Percentiles rank a stretch among this genome's conserved stretches.
These are phyloP conservation scores for Elsinoe arachidis DNA, from an alignment of 2,329 filamentous ascomycete genomes.

Conservation along the genomic window DNA sequence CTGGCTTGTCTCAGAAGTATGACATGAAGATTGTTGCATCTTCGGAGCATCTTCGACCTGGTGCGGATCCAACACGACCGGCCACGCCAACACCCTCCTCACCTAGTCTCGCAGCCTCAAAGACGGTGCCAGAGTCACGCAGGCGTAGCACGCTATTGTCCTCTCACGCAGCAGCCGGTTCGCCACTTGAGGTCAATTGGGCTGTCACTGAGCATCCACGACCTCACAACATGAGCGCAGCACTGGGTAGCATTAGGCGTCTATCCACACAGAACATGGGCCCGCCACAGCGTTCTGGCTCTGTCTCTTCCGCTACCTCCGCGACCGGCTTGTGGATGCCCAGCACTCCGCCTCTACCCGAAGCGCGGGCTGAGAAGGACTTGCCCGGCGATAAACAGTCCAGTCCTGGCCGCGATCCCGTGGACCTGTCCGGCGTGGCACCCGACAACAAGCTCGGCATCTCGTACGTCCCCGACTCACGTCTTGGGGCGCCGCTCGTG, in stretches of 20 bases:
- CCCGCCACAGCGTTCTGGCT: conserved; percentile 16
- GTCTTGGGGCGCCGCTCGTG: background rate
- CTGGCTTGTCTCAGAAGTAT: conserved; percentile 50
- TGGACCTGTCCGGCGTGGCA: background rate
- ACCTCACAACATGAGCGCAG: conserved; percentile 26
- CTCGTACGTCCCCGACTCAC: conserved; percentile 4
- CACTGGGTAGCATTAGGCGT: conserved; percentile 33
- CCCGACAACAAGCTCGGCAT: conserved; percentile 10
- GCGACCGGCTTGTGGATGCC: conserved; percentile 34
- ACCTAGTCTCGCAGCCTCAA: conserved; percentile 23
- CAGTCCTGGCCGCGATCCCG: conserved; percentile 13
- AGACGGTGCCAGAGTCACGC: conserved; percentile 23
- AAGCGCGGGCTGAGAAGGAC: background rate
- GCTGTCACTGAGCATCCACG: conserved; percentile 23
- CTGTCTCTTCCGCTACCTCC: conserved; percentile 20
- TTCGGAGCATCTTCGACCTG: conserved; percentile 60
- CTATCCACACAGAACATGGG: conserved; percentile 22
- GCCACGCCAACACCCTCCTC: conserved; percentile 20
- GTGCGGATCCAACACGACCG: conserved; percentile 33
- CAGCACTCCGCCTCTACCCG: conserved; percentile 18
- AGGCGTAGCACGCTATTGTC: conserved; percentile 19
- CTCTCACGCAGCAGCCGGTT: conserved; percentile 20
- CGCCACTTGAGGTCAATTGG: conserved; percentile 17
- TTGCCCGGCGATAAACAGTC: background rate
- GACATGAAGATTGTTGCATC: conserved; percentile 68